Base-by-base conservation (phyloP, 2,329 filamentous ascomycete genomes). In the Plectosphaerella cucumerina region DNA sequence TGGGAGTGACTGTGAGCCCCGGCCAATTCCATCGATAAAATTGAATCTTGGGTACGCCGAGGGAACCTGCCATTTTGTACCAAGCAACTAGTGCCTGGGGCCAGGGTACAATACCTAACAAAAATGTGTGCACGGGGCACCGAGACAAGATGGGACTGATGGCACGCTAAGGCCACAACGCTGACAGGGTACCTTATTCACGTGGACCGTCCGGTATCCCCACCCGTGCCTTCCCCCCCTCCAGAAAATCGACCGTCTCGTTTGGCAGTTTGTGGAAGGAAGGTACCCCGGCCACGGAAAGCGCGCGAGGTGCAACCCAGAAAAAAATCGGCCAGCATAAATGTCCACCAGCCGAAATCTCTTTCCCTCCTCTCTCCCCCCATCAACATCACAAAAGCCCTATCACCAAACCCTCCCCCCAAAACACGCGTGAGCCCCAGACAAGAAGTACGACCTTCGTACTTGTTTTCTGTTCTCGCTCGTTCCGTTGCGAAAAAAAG, bases 401-500 rank as follows among this genome's bases (percentile, higher is more conserved):
- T 62, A 60, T 63, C 58, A 59, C 66, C 65, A 68, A 64, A 68
- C 70, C 64, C 67, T 66, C 68, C 22, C n/a, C 11, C 15, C 42
- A 18, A 31, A 26, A 48, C 47, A 48, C 37, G 23, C 70, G 71
- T 70, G 68, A 70, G 69, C 67, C 71, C 66, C 66, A 72, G 72
- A 74, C 74, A 75, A 75, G 76, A 75, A 78, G 77, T 78, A 75
- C 78, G 76, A 72, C 74, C 70, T 68, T 76, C 75, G 77, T 78
- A 73, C 77, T 76, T 72, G 67, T 73, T 78, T 74, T 79, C 76
- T 82, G 78, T 78, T 76, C 78, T 79, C 75, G 71, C 73, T 74
- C 75, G 70, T 72, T 76, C 72, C 72, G 73, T 65, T 61, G 70
- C 65, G 73, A 71, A 80, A 79, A n/a, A 78, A 70, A 69, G 70